phyloP scores from a whole-genome alignment of 2,329 filamentous ascomycete genomes.

The Capronia epimyces region DNA sequence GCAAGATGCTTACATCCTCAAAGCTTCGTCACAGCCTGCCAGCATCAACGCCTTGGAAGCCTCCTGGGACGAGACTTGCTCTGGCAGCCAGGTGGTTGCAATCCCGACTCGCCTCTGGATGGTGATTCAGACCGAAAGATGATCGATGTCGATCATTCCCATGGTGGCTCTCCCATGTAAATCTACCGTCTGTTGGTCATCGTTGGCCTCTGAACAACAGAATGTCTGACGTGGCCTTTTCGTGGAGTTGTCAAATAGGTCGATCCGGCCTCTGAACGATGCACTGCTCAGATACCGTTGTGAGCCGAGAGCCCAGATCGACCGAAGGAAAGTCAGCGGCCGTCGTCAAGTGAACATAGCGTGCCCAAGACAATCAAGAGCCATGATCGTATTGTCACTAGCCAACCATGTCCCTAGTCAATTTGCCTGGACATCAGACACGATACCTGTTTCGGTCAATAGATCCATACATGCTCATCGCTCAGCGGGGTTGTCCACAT shows the following conservation, averaged over 20 bases:
- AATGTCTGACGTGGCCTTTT: not conserved
- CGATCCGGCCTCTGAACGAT: not conserved
- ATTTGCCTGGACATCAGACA: constrained; percentile 6
- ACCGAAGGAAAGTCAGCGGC: not conserved
- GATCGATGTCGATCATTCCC: too few species aligned
- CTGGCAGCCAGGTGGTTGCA: too few species aligned
- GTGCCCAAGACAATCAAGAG: not conserved
- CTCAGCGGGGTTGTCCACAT: constrained; percentile 17
- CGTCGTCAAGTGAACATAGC: not conserved
- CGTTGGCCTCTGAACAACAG: not conserved
- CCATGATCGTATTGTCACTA: not conserved
- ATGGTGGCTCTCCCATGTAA: too few species aligned
- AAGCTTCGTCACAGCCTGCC: too few species aligned
- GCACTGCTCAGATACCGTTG: not conserved
- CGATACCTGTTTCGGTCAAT: constrained; percentile 23
- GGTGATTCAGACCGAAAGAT: too few species aligned
- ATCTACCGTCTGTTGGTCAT: too few species aligned
- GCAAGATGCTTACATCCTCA: too few species aligned
- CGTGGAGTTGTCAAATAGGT: not conserved
- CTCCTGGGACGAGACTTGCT: too few species aligned
- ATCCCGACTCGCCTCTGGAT: too few species aligned
- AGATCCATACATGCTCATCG: constrained; percentile 20
- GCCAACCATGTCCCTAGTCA: constrained; percentile 3
- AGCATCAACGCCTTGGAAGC: too few species aligned
- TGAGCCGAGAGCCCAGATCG: not conserved